Evolutionary conservation across 163 green algal genomes (phyloP).

Genomic region (Volvox carteri): DNA sequence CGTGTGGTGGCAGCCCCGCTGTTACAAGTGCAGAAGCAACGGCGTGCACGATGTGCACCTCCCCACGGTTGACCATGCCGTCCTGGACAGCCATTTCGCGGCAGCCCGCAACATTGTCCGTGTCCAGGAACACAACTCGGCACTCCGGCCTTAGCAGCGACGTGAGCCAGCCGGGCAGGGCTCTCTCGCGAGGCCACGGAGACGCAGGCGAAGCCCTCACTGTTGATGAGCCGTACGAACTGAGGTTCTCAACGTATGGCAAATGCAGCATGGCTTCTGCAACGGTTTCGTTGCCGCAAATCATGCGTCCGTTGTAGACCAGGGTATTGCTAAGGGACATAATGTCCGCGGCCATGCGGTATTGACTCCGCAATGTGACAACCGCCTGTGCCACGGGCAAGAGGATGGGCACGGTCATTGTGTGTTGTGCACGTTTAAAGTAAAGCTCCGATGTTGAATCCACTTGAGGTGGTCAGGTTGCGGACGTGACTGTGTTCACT

Average conservation of each 20-base stretch:
- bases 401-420: background rate
- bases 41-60: constrained; percentile 74
- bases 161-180: constrained; percentile 50
- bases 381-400: constrained; percentile 73
- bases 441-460: no score
- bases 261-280: constrained; percentile 67
- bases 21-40: constrained; percentile 73
- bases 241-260: constrained; percentile 19
- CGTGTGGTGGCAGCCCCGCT: constrained; percentile 65
- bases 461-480: no score
- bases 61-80: constrained; percentile 73
- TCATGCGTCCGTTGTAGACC: constrained; percentile 88
- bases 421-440: background rate
- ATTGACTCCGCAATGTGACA: constrained; percentile 87
- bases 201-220: background rate
- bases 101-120: constrained; percentile 59
- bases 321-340: constrained; percentile 90
- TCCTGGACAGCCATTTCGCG: constrained; percentile 58
- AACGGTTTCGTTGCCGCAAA: constrained; percentile 74
- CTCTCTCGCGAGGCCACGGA: background rate
- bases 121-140: constrained; percentile 89
- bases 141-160: constrained; percentile 69
- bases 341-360: constrained; percentile 94
- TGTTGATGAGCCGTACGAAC: background rate
- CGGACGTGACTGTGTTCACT: no score